These are phyloP conservation scores for Trichomonas gallinae DNA, from an alignment of 208 protist species.

Conservation along the genomic window DNA sequence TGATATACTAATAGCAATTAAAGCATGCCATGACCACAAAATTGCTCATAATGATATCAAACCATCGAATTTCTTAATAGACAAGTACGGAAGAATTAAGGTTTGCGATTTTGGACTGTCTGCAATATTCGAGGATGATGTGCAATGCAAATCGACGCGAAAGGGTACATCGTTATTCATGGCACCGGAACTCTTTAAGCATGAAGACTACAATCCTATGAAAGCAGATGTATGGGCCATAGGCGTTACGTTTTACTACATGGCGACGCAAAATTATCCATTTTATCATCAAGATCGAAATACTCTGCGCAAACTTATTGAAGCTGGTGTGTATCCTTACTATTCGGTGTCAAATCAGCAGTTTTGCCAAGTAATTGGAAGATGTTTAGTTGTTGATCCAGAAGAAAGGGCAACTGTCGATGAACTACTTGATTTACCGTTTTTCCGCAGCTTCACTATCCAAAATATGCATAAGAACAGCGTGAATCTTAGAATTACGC, in stretches of 20 bases:
- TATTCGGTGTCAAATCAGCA: background rate
- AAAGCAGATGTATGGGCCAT: background rate
- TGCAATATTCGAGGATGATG: background rate
- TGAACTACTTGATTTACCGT: background rate
- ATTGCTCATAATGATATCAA: background rate
- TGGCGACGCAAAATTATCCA: background rate
- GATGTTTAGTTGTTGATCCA: background rate
- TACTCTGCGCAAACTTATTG: background rate
- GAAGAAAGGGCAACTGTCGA: background rate
- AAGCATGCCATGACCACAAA: background rate
- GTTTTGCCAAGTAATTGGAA: background rate
- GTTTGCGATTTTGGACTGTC: background rate
- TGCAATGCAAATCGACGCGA: background rate
- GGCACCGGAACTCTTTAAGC: background rate
- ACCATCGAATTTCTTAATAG: background rate
- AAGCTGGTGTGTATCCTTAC: background rate
- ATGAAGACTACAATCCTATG: background rate
- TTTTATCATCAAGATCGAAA: background rate
- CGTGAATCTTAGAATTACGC: no score
- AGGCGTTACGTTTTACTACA: background rate
- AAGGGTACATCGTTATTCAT: background rate
- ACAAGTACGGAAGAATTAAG: background rate
- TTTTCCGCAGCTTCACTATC: background rate
- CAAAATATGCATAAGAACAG: background rate
- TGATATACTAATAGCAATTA: background rate